Evolutionary conservation across 495 filamentous ascomycete genomes (phyloP).

Genomic region (Lasiosphaeria miniovina): DNA sequence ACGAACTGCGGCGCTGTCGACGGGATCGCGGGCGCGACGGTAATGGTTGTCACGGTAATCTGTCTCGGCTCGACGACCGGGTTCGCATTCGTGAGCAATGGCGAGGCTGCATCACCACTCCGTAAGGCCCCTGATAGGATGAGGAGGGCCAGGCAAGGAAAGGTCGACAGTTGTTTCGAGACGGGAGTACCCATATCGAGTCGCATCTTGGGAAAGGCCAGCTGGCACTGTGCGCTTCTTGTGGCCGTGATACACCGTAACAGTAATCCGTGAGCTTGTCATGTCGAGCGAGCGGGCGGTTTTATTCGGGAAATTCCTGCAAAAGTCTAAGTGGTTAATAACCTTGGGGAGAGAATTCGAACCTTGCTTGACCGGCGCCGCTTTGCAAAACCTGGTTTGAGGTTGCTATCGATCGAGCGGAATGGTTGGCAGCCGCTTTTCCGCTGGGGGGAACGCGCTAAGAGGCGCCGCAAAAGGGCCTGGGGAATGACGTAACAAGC

Average conservation of each 20-base stretch:
- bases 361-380: background rate
- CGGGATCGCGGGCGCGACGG: constrained; percentile 26
- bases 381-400: constrained; percentile 16
- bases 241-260: background rate
- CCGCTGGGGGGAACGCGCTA: background rate
- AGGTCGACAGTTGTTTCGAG: background rate
- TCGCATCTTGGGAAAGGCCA: background rate
- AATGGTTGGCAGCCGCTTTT: constrained; percentile 15
- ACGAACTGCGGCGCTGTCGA: constrained; percentile 47
- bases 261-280: background rate
- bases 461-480: background rate
- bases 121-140: background rate
- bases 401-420: background rate
- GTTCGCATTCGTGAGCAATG: background rate
- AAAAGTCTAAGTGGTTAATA: background rate
- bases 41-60: constrained; percentile 21
- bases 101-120: background rate
- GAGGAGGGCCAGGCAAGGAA: background rate
- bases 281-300: background rate
- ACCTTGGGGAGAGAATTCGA: background rate
- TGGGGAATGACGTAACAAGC: background rate
- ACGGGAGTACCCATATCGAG: background rate
- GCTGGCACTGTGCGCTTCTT: background rate
- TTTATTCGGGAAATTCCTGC: constrained; percentile 1
- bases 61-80: background rate